Base-by-base conservation (phyloP, 2,329 filamentous ascomycete species). In the Pseudogymnoascus sp. region DNA sequence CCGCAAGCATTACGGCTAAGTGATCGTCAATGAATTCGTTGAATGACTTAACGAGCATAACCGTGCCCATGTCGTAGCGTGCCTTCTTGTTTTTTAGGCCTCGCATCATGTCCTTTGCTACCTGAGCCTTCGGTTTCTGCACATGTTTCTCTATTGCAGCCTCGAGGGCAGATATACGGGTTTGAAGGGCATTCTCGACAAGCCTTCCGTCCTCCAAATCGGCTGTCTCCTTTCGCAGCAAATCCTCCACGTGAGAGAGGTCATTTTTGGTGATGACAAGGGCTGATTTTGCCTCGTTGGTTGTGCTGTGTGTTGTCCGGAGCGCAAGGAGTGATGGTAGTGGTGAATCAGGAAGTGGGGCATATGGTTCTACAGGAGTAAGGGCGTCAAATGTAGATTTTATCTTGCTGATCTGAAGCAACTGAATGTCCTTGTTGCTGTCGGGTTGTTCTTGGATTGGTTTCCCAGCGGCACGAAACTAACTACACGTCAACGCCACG, bases 1-100 rank as follows among this genome's bases (percentile, higher is more conserved):
- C 89, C 5, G 90, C 91, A 46, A 96, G 79, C 85, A 93, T 89
- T 2, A 83, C 76, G 1, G 89, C 88, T 1, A 96, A 80, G 42
- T 85, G 82, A 46, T 84, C 77, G 65, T 90, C 84, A 63, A 93
- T 87, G 70, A 96, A 96, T 14, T 77, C 77, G 66, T 88, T 84
- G 63, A 96, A 80, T 0, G 84, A 80, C 63, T 81, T 82, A 63
- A 89, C 82, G 14, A 95, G 77, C 43, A 77, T 79, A 1, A 79
- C 77, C 1, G 86, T 88, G 67, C 88, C 83, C 61, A 73, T 77
- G 63, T 88, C 83, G 69, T 91, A 88, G 42, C 76, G 72, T 60
- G 77, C 78, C 71, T 85, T 87, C 70, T 84, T 84, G 53, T 78
- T 75, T 67, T 79, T 81, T 66, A 91, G 80, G 65, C 85, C 81